phyloP scores from a whole-genome alignment of 2,329 filamentous ascomycete genomes.

The Botryotinia calthae region DNA sequence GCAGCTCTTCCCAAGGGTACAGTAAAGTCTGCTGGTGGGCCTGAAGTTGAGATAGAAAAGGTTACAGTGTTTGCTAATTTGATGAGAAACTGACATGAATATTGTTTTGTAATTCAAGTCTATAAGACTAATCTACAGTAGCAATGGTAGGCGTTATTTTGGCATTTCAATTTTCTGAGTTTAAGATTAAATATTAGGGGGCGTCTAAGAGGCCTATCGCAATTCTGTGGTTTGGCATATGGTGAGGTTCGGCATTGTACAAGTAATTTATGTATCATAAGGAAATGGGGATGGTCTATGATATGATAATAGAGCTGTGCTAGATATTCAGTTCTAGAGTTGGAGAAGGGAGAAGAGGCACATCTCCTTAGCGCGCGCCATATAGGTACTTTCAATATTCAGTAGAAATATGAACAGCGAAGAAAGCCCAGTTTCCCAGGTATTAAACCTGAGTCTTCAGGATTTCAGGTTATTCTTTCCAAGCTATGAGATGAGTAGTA shows the following conservation, averaged over 20 bases:
- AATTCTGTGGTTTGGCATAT: not conserved
- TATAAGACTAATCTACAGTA: not conserved
- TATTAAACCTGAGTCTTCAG: not conserved
- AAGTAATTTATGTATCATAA: slow-evolving; percentile 1
- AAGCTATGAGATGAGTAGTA: not conserved
- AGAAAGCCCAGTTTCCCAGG: not conserved
- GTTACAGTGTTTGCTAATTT: slow-evolving; percentile 74
- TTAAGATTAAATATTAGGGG: not conserved
- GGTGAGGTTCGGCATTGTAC: slow-evolving; percentile 1
- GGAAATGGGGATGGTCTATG: not conserved
- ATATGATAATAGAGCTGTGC: slow-evolving; percentile 8
- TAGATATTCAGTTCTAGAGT: slow-evolving; percentile 9
- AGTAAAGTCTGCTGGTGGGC: slow-evolving; percentile 52
- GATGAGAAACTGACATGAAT: slow-evolving; percentile 41
- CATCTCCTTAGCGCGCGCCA: not conserved
- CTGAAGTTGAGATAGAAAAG: slow-evolving; percentile 74
- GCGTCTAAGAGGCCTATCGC: not conserved
- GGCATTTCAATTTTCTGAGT: not conserved
- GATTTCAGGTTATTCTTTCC: not conserved
- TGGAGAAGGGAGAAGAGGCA: not conserved
- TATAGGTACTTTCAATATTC: not conserved
- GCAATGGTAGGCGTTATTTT: slow-evolving; percentile 9
- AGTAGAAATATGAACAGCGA: not conserved
- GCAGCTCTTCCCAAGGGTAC: slow-evolving; percentile 63
- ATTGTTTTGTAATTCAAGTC: not conserved